phyloP scores from a whole-genome alignment of 352 stramenopile species.

The Pythium diclinum region DNA sequence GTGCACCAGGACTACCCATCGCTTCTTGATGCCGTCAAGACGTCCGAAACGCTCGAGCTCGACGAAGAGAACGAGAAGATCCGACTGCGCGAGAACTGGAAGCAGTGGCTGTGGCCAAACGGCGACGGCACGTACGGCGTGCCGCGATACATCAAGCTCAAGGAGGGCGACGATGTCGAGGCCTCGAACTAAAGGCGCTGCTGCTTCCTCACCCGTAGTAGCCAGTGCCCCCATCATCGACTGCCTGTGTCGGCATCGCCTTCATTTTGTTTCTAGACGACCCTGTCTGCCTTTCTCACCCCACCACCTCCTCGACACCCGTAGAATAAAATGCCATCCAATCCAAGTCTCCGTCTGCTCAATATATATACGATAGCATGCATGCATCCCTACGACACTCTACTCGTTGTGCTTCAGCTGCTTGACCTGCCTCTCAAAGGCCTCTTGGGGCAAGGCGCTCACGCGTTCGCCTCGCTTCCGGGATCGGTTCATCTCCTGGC shows the following conservation, averaged over 20 bases:
- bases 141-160: constrained; percentile 86
- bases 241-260: not conserved
- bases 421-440: constrained; percentile 36
- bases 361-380: not conserved
- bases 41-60: constrained; percentile 66
- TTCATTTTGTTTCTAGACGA: constrained; percentile 26
- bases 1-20: constrained; percentile 84
- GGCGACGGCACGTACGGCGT: constrained; percentile 81
- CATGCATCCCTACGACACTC: not conserved
- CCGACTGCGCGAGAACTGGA: constrained; percentile 78
- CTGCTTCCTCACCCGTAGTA: not conserved
- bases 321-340: constrained; percentile 32
- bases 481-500: constrained; percentile 40
- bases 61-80: constrained; percentile 91
- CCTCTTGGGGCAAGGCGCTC: constrained; percentile 40
- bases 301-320: constrained; percentile 5
- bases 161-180: constrained; percentile 33
- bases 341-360: constrained; percentile 9
- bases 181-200: constrained; percentile 27
- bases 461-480: constrained; percentile 51
- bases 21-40: constrained; percentile 68
- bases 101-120: constrained; percentile 90
- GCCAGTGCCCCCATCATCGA: not conserved
- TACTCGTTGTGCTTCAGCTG: constrained; percentile 14
- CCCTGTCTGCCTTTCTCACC: constrained; percentile 1